phyloP scores from a whole-genome alignment of 345 rosid genomes.

The Sonneratia caseolaris region DNA sequence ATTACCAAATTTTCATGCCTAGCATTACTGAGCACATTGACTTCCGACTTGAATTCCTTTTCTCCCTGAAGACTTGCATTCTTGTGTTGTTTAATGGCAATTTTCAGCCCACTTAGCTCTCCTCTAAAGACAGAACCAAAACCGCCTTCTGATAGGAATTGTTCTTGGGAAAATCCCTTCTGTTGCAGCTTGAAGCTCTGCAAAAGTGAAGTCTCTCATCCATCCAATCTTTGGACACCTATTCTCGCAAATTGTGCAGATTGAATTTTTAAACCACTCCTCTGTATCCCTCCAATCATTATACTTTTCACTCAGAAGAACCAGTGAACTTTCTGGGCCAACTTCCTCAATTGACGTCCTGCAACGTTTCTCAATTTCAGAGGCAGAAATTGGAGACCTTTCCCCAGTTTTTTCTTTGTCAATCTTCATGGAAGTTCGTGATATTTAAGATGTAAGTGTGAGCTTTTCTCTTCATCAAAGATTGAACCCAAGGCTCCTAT shows the following conservation, averaged over 20 bases:
- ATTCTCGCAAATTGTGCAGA: conserved; percentile 46
- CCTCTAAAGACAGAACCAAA: conserved; percentile 55
- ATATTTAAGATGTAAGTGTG: conserved; percentile 10
- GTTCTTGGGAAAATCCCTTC: conserved; percentile 29
- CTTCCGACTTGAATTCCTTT: conserved; percentile 59
- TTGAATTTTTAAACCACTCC: conserved; percentile 24
- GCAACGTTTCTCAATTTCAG: conserved; percentile 7
- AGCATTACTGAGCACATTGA: conserved; percentile 44
- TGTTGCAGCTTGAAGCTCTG: conserved; percentile 49
- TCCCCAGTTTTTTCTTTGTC: conserved; percentile 19
- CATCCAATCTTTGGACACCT: conserved; percentile 42
- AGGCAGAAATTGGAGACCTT: conserved; percentile 9
- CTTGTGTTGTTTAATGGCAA: conserved; percentile 59
- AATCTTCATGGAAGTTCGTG: conserved; percentile 19
- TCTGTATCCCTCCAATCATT: conserved; percentile 20
- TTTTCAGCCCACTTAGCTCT: conserved; percentile 28
- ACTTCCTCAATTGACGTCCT: conserved; percentile 2
- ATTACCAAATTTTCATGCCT: conserved; percentile 52
- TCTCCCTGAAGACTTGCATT: conserved; percentile 48
- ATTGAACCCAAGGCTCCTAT: conserved; percentile 18
- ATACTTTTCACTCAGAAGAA: conserved; percentile 4
- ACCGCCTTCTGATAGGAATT: conserved; percentile 59
- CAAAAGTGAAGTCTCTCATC: conserved; percentile 41
- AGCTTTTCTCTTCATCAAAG: conserved; percentile 13
- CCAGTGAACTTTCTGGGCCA: conserved; percentile 21